phyloP scores from a whole-genome alignment of 163 green algal genomes.

The Chlamydomonas reinhardtii region DNA sequence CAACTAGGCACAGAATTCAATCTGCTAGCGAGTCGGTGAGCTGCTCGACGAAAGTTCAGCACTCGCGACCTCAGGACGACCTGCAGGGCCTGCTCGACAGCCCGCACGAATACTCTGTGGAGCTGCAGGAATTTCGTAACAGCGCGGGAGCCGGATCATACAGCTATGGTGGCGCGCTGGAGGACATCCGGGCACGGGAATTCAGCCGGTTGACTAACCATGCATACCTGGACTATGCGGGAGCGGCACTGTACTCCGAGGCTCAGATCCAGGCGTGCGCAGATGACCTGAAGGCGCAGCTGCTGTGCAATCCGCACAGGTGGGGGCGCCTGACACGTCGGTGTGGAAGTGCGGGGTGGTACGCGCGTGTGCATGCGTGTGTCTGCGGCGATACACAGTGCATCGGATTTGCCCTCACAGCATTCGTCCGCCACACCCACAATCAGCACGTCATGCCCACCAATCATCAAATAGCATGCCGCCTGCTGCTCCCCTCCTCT shows the following conservation, averaged over 20 bases:
- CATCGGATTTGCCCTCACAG: too few species aligned
- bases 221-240: conserved; percentile 82
- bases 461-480: too few species aligned
- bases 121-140: background rate
- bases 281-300: conserved; percentile 57
- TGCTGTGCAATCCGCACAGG: conserved; percentile 79
- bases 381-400: too few species aligned
- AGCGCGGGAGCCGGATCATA: background rate
- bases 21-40: background rate
- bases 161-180: conserved; percentile 32
- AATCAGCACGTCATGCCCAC: too few species aligned
- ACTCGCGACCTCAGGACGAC: background rate
- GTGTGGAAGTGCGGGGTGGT: too few species aligned
- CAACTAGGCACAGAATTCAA: too few species aligned
- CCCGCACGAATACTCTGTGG: background rate
- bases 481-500: background rate
- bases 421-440: too few species aligned
- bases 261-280: conserved; percentile 59
- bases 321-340: background rate
- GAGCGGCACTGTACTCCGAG: conserved; percentile 73
- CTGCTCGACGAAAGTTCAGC: background rate
- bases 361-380: too few species aligned
- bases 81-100: background rate
- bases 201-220: conserved; percentile 37
- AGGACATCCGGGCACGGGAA: background rate